Evolutionary conservation across 1,139 yeast genomes (phyloP).

Genomic region (Saccharomycopsis hybrid): DNA sequence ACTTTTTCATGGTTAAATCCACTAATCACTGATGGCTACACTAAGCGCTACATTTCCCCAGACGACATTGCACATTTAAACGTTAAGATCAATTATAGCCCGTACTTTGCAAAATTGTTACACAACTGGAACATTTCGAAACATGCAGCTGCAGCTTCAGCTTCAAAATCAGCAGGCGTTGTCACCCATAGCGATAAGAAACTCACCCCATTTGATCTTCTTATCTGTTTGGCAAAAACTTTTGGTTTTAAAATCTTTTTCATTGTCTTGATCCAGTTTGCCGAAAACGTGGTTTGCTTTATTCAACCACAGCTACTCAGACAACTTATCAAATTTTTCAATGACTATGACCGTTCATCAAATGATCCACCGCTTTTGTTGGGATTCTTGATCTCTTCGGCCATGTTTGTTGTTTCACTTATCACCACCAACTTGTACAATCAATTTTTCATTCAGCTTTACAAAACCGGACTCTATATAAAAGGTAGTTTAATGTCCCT

Average conservation of each 20-base stretch:
- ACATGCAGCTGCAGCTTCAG: too few species aligned
- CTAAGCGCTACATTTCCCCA: not conserved
- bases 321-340: conserved; percentile 42
- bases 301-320: conserved; percentile 55
- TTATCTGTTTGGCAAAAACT: too few species aligned
- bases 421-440: conserved; percentile 43
- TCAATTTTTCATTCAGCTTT: conserved; percentile 45
- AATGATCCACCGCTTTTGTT: conserved; percentile 35
- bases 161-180: too few species aligned
- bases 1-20: conserved; percentile 18
- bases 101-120: conserved; percentile 30
- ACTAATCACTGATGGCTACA: conserved; percentile 5
- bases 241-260: conserved; percentile 41
- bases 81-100: conserved; percentile 36
- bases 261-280: conserved; percentile 37
- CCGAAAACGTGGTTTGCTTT: conserved; percentile 40
- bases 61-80: conserved; percentile 48
- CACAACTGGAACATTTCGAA: conserved; percentile 30
- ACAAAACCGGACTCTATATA: conserved; percentile 46
- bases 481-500: conserved; percentile 46
- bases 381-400: conserved; percentile 45
- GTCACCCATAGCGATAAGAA: too few species aligned
- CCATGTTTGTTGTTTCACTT: conserved; percentile 44
- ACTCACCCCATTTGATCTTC: too few species aligned
- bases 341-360: conserved; percentile 24